These are phyloP conservation scores for Monosporozyma servazzii DNA, from an alignment of 805 yeast genomes.

Conservation along the genomic window DNA sequence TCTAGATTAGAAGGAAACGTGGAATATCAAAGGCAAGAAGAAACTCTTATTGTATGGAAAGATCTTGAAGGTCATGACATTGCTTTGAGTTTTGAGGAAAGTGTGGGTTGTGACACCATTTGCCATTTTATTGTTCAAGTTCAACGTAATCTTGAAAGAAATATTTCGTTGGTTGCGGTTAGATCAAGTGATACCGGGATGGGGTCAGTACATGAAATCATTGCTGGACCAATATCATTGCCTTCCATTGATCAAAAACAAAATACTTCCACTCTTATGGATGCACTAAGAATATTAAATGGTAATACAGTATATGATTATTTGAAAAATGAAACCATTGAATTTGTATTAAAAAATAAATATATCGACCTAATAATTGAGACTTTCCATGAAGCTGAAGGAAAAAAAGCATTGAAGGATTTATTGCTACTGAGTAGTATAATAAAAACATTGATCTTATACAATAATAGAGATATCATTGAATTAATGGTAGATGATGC, in stretches of 20 bases:
- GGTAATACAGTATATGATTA: constrained; percentile 54
- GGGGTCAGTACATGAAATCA: constrained; percentile 59
- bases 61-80: constrained; percentile 59
- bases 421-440: constrained; percentile 65
- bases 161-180: constrained; percentile 67
- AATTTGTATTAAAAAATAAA: constrained; percentile 43
- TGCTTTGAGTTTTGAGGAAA: constrained; percentile 87
- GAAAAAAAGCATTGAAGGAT: constrained; percentile 39
- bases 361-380: constrained; percentile 46
- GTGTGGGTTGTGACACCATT: constrained; percentile 74
- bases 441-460: constrained; percentile 57
- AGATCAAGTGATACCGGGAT: constrained; percentile 37
- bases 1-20: constrained; percentile 63
- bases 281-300: constrained; percentile 46
- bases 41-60: constrained; percentile 90
- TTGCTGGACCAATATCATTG: constrained; percentile 68
- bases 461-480: constrained; percentile 57
- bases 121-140: constrained; percentile 72
- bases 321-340: constrained; percentile 49
- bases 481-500: constrained; percentile 50
- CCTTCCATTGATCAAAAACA: constrained; percentile 49
- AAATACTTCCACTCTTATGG: constrained; percentile 38
- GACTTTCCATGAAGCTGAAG: constrained; percentile 51
- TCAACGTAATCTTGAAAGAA: constrained; percentile 52
- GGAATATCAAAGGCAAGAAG: constrained; percentile 90